phyloP scores from a whole-genome alignment of 768 basidiomycete genomes.

The Boletus speciosus region DNA sequence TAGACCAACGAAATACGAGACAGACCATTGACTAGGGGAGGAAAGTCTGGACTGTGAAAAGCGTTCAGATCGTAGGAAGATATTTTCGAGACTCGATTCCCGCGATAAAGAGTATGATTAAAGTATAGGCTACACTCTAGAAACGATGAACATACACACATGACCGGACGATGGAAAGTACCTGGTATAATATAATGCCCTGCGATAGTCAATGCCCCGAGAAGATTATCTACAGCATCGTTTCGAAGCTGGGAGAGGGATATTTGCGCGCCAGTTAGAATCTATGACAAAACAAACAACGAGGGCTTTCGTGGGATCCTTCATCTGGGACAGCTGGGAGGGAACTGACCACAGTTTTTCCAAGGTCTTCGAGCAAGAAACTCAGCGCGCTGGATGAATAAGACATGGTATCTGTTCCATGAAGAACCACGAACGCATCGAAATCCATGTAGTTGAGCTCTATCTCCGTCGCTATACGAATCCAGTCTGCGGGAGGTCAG shows the following conservation, averaged over 20 bases:
- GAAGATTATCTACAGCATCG: constrained; percentile 89
- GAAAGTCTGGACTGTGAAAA: constrained; percentile 82
- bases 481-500: constrained; percentile 63
- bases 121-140: constrained; percentile 88
- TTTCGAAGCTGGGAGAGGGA: constrained; percentile 89
- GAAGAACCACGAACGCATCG: constrained; percentile 88
- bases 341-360: constrained; percentile 75
- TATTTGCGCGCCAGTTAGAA: constrained; percentile 91
- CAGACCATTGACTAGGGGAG: constrained; percentile 74
- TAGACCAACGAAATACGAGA: not conserved
- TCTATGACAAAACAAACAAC: constrained; percentile 41
- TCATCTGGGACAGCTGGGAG: not conserved
- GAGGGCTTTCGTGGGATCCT: not conserved
- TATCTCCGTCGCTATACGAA: constrained; percentile 86
- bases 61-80: constrained; percentile 83
- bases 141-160: not conserved
- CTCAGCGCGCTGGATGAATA: constrained; percentile 87
- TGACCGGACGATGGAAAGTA: constrained; percentile 25
- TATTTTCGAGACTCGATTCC: constrained; percentile 77
- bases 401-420: constrained; percentile 91
- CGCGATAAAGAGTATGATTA: constrained; percentile 84
- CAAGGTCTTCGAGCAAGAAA: constrained; percentile 89
- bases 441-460: constrained; percentile 84
- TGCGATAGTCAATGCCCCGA: constrained; percentile 85
- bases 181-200: constrained; percentile 92